A percentile compares a stretch with the other conserved stretches of the same genome.
Evolutionary conservation across 768 basidiomycete genomes (phyloP).

Genomic region (Tulasnella sp.): DNA sequence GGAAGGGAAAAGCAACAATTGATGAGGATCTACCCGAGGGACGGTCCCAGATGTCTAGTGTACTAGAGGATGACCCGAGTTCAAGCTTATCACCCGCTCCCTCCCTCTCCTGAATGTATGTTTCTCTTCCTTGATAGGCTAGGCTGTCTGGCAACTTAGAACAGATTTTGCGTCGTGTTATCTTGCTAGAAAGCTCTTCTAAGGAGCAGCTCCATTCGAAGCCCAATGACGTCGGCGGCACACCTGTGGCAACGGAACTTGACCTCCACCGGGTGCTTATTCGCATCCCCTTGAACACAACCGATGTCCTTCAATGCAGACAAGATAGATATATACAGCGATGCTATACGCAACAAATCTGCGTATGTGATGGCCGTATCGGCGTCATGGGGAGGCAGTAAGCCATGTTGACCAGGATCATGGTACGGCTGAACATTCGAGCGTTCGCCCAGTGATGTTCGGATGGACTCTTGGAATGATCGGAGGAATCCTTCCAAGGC

Average conservation of each 20-base stretch:
- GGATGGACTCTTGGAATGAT: conserved; percentile 21
- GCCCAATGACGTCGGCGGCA: not conserved
- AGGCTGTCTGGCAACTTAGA: not conserved
- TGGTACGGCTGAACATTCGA: not conserved
- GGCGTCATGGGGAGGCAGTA: conserved; percentile 24
- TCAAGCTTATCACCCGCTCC: not conserved
- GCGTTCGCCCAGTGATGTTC: conserved; percentile 1
- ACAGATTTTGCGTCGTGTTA: not conserved
- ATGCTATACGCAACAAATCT: not conserved
- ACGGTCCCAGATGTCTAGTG: not conserved
- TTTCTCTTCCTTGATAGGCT: not conserved
- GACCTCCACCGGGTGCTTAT: not conserved
- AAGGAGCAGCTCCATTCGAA: not conserved
- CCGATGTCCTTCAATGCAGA: not conserved
- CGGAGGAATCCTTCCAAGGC: conserved; percentile 24
- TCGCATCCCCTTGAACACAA: not conserved
- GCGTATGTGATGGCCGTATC: conserved; percentile 18
- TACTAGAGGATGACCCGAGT: not conserved
- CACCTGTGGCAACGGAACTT: not conserved
- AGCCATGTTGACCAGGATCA: not conserved
- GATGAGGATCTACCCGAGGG: not conserved
- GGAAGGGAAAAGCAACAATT: not conserved
- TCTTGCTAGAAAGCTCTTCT: too few species aligned
- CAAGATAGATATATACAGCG: not conserved
- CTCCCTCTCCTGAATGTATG: not conserved